Conservation (phyloP, 495 filamentous ascomycete species). For the Pyronema domesticum region DNA sequence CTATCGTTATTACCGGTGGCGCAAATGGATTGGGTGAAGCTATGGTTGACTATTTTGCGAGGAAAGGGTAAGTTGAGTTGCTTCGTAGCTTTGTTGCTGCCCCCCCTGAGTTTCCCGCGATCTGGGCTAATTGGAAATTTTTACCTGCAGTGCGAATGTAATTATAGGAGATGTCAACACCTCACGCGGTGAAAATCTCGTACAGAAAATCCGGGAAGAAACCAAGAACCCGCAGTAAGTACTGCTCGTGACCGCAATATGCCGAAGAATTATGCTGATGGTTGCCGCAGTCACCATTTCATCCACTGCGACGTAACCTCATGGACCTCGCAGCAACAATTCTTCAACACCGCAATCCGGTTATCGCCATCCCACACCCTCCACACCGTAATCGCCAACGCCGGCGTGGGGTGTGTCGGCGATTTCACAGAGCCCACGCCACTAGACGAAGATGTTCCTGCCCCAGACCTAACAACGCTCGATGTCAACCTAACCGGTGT, state of each 20-base stretch:
- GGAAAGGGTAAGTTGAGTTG: slow-evolving; percentile 9
- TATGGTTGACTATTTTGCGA: slow-evolving; percentile 30
- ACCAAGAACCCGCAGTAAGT: slow-evolving; percentile 20
- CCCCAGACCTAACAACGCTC: slow-evolving; percentile 37
- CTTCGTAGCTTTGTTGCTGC: not conserved
- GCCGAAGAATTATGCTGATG: no score
- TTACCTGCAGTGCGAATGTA: slow-evolving; percentile 26
- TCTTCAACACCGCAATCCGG: slow-evolving; percentile 38
- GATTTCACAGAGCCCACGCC: slow-evolving; percentile 25
- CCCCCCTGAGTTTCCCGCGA: not conserved
- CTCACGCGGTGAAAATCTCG: slow-evolving; percentile 25
- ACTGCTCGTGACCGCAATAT: no score
- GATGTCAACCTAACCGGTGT: slow-evolving; percentile 46
- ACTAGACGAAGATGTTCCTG: slow-evolving; percentile 30
- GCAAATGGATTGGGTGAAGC: slow-evolving; percentile 33
- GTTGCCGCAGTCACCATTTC: slow-evolving; percentile 29
- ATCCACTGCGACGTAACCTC: slow-evolving; percentile 38
- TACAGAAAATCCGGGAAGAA: slow-evolving; percentile 17
- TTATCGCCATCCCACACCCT: slow-evolving; percentile 37
- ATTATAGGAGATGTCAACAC: slow-evolving; percentile 34
- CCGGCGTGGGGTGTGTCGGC: slow-evolving; percentile 40
- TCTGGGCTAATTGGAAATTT: not conserved
- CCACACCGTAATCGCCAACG: slow-evolving; percentile 49
- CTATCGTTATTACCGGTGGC: slow-evolving; percentile 36
- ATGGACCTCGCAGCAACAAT: slow-evolving; percentile 41